phyloP scores from a whole-genome alignment of 148 eudicot genomes.

The Rhododendron henanense region DNA sequence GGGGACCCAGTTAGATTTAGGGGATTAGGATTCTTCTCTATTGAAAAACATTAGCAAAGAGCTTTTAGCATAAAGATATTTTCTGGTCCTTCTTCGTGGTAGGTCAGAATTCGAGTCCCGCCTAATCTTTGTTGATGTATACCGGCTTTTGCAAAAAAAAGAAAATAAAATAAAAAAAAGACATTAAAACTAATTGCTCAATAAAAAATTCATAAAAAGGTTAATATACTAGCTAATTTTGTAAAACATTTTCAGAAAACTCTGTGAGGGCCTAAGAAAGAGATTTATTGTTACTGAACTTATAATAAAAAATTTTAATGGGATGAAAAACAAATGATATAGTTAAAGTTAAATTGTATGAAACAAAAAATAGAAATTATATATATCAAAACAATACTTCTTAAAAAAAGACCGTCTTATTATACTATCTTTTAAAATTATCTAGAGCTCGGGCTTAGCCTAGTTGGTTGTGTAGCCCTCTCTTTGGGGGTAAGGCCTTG shows the following conservation, averaged over 20 bases:
- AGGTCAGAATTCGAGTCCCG: no score
- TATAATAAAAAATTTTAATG: no score
- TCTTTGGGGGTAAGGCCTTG: background rate
- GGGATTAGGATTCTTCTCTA: background rate
- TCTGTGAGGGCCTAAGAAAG: background rate
- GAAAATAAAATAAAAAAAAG: no score
- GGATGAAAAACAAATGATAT: background rate
- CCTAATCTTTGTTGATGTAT: no score
- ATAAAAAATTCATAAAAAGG: background rate
- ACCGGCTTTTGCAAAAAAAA: no score
- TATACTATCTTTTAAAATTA: no score
- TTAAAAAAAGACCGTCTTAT: no score
- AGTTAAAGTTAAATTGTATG: background rate
- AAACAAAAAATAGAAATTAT: no score
- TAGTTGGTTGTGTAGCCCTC: background rate
- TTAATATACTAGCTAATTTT: background rate
- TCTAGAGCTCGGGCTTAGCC: background rate
- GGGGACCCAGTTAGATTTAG: background rate
- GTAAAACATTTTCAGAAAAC: background rate
- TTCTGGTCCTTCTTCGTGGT: no score
- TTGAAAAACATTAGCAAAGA: no score
- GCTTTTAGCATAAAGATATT: no score
- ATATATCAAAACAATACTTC: background rate
- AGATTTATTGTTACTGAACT: background rate
- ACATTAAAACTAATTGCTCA: no score